Base-by-base conservation (phyloP, 2,329 filamentous ascomycete species). In the Exophiala oligosperma region DNA sequence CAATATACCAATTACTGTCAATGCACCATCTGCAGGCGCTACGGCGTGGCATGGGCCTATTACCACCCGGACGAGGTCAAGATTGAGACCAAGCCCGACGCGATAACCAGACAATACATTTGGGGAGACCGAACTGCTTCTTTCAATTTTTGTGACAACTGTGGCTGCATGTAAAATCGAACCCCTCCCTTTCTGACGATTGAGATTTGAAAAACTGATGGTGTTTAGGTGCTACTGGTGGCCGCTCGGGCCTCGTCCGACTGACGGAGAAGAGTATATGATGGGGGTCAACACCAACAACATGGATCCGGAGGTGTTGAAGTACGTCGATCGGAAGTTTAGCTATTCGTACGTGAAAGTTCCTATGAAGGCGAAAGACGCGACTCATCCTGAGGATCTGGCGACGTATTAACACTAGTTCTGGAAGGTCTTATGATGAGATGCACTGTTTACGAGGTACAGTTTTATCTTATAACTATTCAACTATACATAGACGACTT, bases 11-110 rank as follows among this genome's bases (percentile, higher is more conserved):
- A 63, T 53, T 64, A 63, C 53, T 71, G 69, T 53, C 68, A 65
- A 55, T 71, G 69, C 61, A 60, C 62, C 44, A 62, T 71, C 55
- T 71, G 69, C 59, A 58, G 68, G 11, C 68, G 69, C 57, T 71
- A 71, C 61, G 69, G 59, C 28, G 69, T 67, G n/a, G 62, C 66
- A 26, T 71, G 69, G 69, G 66, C 54, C 6, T 71, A 71, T 62
- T 71, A 71, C 62, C 54, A 64, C 1, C 47, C 64, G 6, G 60
- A 59, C 17, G 58, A 70, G 50, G 67, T 69, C 62, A 65, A 64
- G 29, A 67, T 69, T 23, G 59, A 66, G 8, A 59, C 32, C 41
- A 57, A 60, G 38, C 26, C 40, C 24, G 56, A 29, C 24, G 52
- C 43, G 14, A 41, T 48, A 32, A 54, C 29, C 6, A 35, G 44